phyloP scores from a whole-genome alignment of 2,329 filamentous ascomycete genomes.

The Dothideomycetes sp. region DNA sequence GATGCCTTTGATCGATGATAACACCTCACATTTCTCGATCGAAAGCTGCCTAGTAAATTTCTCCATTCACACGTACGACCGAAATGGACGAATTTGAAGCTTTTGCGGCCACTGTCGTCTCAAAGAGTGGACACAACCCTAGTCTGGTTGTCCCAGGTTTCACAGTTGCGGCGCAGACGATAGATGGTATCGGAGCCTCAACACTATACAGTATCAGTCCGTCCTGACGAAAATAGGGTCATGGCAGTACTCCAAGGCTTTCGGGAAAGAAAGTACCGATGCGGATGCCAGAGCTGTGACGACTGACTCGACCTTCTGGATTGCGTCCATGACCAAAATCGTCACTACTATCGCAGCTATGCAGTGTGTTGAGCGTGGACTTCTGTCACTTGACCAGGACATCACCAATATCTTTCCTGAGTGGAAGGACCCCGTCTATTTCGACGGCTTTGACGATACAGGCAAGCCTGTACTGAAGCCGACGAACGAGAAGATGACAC shows the following conservation, averaged over 20 bases:
- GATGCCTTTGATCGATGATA: too few species aligned
- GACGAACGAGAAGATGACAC: slow-evolving; percentile 34
- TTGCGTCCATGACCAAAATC: slow-evolving; percentile 33
- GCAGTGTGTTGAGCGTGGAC: slow-evolving; percentile 44
- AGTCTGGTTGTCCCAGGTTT: background rate
- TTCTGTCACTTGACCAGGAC: slow-evolving; percentile 36
- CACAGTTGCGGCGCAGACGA: background rate
- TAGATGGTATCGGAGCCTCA: background rate
- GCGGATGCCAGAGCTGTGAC: slow-evolving; percentile 14
- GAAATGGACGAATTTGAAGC: too few species aligned
- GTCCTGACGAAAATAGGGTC: background rate
- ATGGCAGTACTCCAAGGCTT: slow-evolving; percentile 17
- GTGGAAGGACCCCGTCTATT: slow-evolving; percentile 35
- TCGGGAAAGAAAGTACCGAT: slow-evolving; percentile 14
- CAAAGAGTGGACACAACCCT: too few species aligned
- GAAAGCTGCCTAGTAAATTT: too few species aligned
- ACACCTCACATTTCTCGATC: too few species aligned
- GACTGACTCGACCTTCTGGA: slow-evolving; percentile 19
- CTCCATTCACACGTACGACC: too few species aligned
- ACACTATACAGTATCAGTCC: background rate
- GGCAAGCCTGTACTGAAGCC: slow-evolving; percentile 22
- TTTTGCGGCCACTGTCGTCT: too few species aligned
- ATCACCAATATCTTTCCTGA: slow-evolving; percentile 36
- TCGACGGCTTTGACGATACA: slow-evolving; percentile 35
- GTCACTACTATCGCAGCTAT: slow-evolving; percentile 41